Conservation (phyloP, 345 rosid species). For the Gossypium herbaceum region DNA sequence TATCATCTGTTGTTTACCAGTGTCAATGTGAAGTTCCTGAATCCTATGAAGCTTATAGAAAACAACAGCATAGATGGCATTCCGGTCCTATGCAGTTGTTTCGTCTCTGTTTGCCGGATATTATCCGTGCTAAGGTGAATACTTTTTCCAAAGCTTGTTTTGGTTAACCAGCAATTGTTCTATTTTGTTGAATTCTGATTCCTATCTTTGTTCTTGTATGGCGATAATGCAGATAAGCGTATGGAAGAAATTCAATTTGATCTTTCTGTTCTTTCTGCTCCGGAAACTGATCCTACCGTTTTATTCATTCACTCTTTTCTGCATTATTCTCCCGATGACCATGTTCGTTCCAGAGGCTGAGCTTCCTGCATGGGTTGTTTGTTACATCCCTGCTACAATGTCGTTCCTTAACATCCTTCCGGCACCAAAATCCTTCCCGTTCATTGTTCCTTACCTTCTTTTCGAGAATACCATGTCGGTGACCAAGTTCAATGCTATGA, state of each 20-base stretch:
- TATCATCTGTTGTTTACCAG: constrained; percentile 31
- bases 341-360: constrained; percentile 92
- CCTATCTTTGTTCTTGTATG: constrained; percentile 8
- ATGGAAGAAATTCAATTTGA: constrained; percentile 83
- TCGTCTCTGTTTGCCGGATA: constrained; percentile 77
- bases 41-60: constrained; percentile 91
- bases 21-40: constrained; percentile 91
- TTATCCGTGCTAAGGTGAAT: constrained; percentile 68
- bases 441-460: constrained; percentile 93
- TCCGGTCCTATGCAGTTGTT: constrained; percentile 97
- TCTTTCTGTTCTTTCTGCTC: constrained; percentile 83
- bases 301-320: constrained; percentile 92
- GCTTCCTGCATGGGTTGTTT: constrained; percentile 91
- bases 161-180: not conserved
- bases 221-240: constrained; percentile 60
- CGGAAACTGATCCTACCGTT: constrained; percentile 85
- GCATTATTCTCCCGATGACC: constrained; percentile 92
- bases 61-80: constrained; percentile 96
- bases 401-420: constrained; percentile 94
- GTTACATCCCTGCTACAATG: constrained; percentile 94
- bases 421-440: constrained; percentile 86
- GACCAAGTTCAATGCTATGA: constrained; percentile 93
- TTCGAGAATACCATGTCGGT: constrained; percentile 97
- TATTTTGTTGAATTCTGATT: not conserved
- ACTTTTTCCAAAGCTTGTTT: not conserved